These are phyloP conservation scores for Claviceps pazoutovae DNA, from an alignment of 2,329 filamentous ascomycete species.

Conservation along the genomic window DNA sequence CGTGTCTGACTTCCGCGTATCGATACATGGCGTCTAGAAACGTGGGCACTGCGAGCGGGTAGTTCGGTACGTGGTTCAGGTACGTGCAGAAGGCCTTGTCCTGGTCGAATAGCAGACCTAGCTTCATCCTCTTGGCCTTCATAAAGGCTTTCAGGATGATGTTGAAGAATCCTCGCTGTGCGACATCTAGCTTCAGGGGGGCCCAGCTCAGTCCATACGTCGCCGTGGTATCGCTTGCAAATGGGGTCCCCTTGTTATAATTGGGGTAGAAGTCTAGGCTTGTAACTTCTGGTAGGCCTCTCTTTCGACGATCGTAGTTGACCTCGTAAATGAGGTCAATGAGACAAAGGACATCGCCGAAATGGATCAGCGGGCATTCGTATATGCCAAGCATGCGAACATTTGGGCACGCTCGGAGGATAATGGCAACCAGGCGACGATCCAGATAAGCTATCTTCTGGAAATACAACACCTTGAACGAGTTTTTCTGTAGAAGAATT, in stretches of 20 bases:
- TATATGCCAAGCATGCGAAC: conserved; percentile 23
- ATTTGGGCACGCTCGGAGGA: conserved; percentile 18
- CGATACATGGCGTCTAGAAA: conserved; percentile 23
- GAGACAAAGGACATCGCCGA: conserved; percentile 21
- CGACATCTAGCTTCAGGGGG: conserved; percentile 10
- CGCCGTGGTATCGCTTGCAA: background rate
- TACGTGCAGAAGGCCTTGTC: conserved; percentile 17
- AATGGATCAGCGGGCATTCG: conserved; percentile 22
- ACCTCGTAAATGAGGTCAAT: conserved; percentile 23
- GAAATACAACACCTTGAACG: conserved; percentile 16
- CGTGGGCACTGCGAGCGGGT: conserved; percentile 13
- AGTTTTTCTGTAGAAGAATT: conserved; percentile 9
- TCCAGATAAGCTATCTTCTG: conserved; percentile 19
- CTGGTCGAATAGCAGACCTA: conserved; percentile 18
- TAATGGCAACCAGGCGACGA: conserved; percentile 19
- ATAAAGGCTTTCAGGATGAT: conserved; percentile 21
- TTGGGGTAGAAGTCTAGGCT: conserved; percentile 21
- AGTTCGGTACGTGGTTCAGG: conserved; percentile 16
- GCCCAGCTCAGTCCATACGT: conserved; percentile 20
- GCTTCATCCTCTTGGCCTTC: conserved; percentile 17
- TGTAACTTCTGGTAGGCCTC: conserved; percentile 8
- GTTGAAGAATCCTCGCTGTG: conserved; percentile 20
- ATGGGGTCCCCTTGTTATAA: conserved; percentile 17
- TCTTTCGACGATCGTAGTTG: conserved; percentile 13
- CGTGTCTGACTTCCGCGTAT: conserved; percentile 2